phyloP scores from a whole-genome alignment of 176 grass and related monocot species.

The Rhipidocladum racemiflorum region DNA sequence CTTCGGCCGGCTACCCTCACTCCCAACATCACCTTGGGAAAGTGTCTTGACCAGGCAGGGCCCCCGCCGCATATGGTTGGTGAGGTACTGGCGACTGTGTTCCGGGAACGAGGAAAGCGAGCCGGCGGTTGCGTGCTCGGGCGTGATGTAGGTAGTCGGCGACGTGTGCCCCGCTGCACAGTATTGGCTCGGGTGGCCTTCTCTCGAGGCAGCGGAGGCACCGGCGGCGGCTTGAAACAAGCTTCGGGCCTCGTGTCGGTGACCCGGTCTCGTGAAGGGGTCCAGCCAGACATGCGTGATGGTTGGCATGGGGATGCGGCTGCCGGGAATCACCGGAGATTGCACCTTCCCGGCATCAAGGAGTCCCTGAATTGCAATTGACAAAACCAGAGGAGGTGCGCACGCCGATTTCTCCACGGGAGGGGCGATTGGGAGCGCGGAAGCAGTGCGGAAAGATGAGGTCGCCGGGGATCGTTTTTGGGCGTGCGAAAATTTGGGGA shows the following conservation, averaged over 20 bases:
- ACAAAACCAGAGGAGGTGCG: background rate
- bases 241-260: slow-evolving; percentile 17
- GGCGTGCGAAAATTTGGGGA: too few species aligned
- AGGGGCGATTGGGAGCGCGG: too few species aligned
- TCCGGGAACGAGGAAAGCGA: slow-evolving; percentile 65
- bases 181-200: slow-evolving; percentile 18
- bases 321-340: too few species aligned
- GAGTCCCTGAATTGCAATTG: slow-evolving; percentile 38
- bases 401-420: too few species aligned
- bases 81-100: slow-evolving; percentile 72
- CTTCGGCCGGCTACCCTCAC: slow-evolving; percentile 5
- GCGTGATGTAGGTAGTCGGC: slow-evolving; percentile 69
- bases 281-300: slow-evolving; percentile 59
- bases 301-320: slow-evolving; percentile 61
- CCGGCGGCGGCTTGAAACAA: slow-evolving; percentile 11
- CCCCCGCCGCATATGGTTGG: slow-evolving; percentile 85
- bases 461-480: too few species aligned
- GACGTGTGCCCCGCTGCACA: slow-evolving; percentile 43
- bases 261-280: slow-evolving; percentile 54
- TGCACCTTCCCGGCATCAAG: slow-evolving; percentile 32
- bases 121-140: slow-evolving; percentile 61
- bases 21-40: slow-evolving; percentile 27
- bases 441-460: too few species aligned
- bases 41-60: slow-evolving; percentile 52
- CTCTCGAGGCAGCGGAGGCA: background rate